Base-by-base conservation (phyloP, 2,329 filamentous ascomycete species). In the Penicillium janthinellum region DNA sequence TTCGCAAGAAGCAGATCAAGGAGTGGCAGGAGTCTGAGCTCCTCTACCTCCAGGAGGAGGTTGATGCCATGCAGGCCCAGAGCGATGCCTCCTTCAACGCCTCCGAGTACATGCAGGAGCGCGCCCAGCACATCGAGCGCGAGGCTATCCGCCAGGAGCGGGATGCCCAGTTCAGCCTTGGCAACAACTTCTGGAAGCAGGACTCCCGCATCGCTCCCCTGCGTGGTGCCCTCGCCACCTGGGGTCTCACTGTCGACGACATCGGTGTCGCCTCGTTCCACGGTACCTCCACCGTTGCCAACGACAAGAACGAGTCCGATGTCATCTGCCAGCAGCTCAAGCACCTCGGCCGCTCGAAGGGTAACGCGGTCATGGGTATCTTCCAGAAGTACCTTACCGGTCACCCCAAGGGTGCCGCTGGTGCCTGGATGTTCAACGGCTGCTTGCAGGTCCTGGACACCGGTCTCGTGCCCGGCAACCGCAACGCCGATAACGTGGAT, bases 351-450 rank as follows among this genome's bases (percentile, higher is more conserved):
- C 91, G 95, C 70, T 90, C 89, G 79, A 97, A 97, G 88, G 95
- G 96, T 72, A 99, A 99, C 73, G 93, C 95, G 35, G 84, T 99
- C 14, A 81, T 98, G 66, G 95, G 93, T 82, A 93, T 99, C 76
- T 99, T 98, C 90, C 95, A 99, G 81, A 99, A 99, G 81, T 98
- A 96, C 78, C 88, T 99, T 63, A 99, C 96, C 56, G 95, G 95
- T 78, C 95, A 99, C 77, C 95, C 95, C 72, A 99, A 99, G 88
- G 95, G 95, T 88, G 94, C 95, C 71, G 95, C 95, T 61, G 95
- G 95, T 83, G 95, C 94, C 51, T 99, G 95, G 93, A 99, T 99
- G 95, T 88, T 99, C 86, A 99, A 99, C 83, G 95, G 95, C 67
- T 95, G 91, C 77, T 82, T 99, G 76, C 95, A 99, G 78, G 92